These are phyloP conservation scores for Edaphochlamys debaryana DNA, from an alignment of 139 green algal species.

Conservation along the genomic window DNA sequence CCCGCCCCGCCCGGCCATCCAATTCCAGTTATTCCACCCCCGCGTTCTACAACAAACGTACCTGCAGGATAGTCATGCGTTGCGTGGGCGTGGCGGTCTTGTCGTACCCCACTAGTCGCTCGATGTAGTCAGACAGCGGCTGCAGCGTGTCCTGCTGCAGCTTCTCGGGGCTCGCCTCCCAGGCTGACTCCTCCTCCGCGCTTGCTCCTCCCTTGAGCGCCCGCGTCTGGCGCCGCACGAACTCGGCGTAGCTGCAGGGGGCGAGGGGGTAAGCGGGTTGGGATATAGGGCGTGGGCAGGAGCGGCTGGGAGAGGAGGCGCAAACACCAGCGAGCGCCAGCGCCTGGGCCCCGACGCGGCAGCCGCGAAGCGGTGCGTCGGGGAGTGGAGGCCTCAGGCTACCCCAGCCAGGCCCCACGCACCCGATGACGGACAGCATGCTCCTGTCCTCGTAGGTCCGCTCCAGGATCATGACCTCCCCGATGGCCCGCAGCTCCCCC, in stretches of 20 bases:
- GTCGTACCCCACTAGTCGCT: slow-evolving; percentile 10
- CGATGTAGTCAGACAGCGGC: slow-evolving; percentile 27
- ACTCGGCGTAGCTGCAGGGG: slow-evolving; percentile 38
- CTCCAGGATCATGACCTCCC: slow-evolving; percentile 31
- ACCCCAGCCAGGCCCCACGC: no score
- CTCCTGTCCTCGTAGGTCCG: neutral
- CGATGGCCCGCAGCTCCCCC: slow-evolving; percentile 46
- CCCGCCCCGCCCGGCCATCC: no score
- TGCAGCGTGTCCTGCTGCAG: slow-evolving; percentile 39
- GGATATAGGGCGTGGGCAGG: no score
- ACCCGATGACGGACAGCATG: slow-evolving; percentile 32
- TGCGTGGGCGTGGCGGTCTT: neutral
- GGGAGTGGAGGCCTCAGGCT: no score
- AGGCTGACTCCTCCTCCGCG: slow-evolving; percentile 5
- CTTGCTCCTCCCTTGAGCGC: neutral
- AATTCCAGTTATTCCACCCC: no score
- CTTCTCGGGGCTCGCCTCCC: slow-evolving; percentile 2
- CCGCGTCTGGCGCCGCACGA: slow-evolving; percentile 17
- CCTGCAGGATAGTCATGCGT: slow-evolving; percentile 48
- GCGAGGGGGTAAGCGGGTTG: no score
- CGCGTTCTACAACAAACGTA: no score
- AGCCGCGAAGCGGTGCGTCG: no score
- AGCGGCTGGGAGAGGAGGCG: no score
- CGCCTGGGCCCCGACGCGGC: no score
- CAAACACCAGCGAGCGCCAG: no score